A percentile compares a stretch with the other conserved stretches of the same genome.
Conservation (phyloP, 2,329 filamentous ascomycete species). For the Aspergillus neotritici region DNA sequence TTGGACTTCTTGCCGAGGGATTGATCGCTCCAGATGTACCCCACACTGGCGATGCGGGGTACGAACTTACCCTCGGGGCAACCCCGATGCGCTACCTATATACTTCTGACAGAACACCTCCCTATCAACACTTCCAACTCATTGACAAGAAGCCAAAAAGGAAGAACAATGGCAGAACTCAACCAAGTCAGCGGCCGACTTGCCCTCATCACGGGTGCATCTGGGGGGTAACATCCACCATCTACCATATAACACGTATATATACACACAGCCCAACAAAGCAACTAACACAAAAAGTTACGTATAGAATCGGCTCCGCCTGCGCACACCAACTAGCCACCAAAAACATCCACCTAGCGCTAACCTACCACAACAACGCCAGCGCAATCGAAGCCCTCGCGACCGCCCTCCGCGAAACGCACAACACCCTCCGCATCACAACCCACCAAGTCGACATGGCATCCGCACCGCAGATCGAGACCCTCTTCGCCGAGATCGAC, state of each 20-base stretch:
- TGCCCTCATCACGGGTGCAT: slow-evolving; percentile 57
- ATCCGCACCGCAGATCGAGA: slow-evolving; percentile 48
- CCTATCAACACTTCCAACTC: not conserved
- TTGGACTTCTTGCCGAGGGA: not conserved
- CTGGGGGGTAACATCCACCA: slow-evolving; percentile 51
- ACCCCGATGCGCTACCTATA: too few species aligned
- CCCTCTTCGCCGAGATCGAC: slow-evolving; percentile 52
- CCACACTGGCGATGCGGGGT: slow-evolving; percentile 1
- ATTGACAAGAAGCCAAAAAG: not conserved
- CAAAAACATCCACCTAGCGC: slow-evolving; percentile 50
- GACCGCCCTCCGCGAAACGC: slow-evolving; percentile 34
- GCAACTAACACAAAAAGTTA: slow-evolving; percentile 3
- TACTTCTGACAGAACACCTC: too few species aligned
- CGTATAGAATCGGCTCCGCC: slow-evolving; percentile 53
- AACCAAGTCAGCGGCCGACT: slow-evolving; percentile 50
- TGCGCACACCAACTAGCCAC: slow-evolving; percentile 52
- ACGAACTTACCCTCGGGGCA: too few species aligned
- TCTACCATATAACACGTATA: not conserved
- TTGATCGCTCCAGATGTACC: not conserved
- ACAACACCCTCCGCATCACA: slow-evolving; percentile 41
- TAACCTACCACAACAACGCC: slow-evolving; percentile 54
- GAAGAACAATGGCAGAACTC: slow-evolving; percentile 13
- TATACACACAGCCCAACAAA: not conserved
- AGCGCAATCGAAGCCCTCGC: slow-evolving; percentile 44
- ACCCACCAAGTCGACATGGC: slow-evolving; percentile 56